These are phyloP conservation scores for Pugionium cornutum DNA, from an alignment of 345 rosid genomes.

Conservation along the genomic window DNA sequence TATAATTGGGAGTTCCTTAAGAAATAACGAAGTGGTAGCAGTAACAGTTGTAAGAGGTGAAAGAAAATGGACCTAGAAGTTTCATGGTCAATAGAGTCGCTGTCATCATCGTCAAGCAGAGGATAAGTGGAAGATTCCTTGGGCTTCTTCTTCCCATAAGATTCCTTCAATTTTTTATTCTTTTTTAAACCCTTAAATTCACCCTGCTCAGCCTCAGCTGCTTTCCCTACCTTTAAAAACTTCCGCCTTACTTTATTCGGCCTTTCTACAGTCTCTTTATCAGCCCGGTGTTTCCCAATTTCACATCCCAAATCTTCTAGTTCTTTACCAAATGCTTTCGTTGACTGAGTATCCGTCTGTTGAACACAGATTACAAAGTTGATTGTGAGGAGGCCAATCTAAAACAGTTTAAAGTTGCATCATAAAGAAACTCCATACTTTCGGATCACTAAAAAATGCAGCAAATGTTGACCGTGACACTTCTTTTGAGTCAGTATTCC, in stretches of 20 bases:
- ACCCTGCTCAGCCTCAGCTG: constrained; percentile 13
- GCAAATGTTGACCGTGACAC: constrained; percentile 49
- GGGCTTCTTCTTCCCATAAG: constrained; percentile 30
- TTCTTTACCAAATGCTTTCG: constrained; percentile 45
- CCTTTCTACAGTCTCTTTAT: constrained; percentile 37
- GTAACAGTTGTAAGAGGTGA: constrained; percentile 13
- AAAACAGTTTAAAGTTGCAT: constrained; percentile 17
- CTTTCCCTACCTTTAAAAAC: constrained; percentile 43
- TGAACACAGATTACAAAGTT: constrained; percentile 31
- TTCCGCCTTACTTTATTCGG: constrained; percentile 28
- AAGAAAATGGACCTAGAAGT: constrained; percentile 27
- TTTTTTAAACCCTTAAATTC: constrained; percentile 27
- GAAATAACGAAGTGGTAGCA: not conserved
- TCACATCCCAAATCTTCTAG: constrained; percentile 41
- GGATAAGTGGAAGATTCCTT: constrained; percentile 39
- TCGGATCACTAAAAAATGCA: constrained; percentile 44
- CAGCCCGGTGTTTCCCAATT: constrained; percentile 35
- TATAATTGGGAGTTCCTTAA: constrained; percentile 11
- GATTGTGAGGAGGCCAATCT: constrained; percentile 2
- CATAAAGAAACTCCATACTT: constrained; percentile 48
- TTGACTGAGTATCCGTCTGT: constrained; percentile 51
- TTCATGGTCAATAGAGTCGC: constrained; percentile 19
- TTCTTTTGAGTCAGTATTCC: constrained; percentile 39
- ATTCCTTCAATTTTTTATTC: constrained; percentile 27
- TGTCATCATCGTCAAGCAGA: constrained; percentile 31